phyloP scores from a whole-genome alignment of 1,284 basidiomycete genomes.

The Leccinum holopus region DNA sequence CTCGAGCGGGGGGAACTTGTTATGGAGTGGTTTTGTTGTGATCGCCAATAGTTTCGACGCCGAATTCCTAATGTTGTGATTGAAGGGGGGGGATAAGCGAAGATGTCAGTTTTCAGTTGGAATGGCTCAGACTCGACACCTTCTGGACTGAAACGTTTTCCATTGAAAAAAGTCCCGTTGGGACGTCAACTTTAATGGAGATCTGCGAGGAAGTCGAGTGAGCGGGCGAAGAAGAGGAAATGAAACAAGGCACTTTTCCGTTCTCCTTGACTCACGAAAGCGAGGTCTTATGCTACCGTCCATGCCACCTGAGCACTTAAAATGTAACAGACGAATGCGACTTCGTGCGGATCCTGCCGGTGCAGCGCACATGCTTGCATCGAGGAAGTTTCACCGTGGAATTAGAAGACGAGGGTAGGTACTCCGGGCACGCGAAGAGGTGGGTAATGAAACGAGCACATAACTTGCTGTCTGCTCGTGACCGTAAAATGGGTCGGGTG shows the following conservation, averaged over 20 bases:
- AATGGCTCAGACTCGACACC: constrained; percentile 91
- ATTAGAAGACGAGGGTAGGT: too few species aligned
- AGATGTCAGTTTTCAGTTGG: constrained; percentile 82
- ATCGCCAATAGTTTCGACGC: constrained; percentile 98
- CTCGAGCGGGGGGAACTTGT: constrained; percentile 92
- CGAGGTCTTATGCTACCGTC: too few species aligned
- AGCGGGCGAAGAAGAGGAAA: not conserved
- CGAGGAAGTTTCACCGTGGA: too few species aligned
- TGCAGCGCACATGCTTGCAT: too few species aligned
- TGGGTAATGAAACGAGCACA: too few species aligned
- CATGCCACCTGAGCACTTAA: too few species aligned
- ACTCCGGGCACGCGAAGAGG: too few species aligned
- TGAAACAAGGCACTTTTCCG: constrained; percentile 62
- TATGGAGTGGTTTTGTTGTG: constrained; percentile 97
- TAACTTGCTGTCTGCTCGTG: too few species aligned
- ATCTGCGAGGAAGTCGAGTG: constrained; percentile 53
- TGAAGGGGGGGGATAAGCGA: not conserved
- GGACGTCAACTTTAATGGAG: constrained; percentile 97
- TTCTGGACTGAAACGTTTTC: constrained; percentile 88
- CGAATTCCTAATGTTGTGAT: constrained; percentile 78
- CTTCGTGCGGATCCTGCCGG: too few species aligned
- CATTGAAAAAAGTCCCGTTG: constrained; percentile 98
- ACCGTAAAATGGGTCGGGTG: too few species aligned
- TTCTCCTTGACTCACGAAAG: constrained; percentile 50
- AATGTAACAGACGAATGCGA: too few species aligned